Evolutionary conservation across 2,329 filamentous ascomycete genomes (phyloP), one percentile per base, ranked within the genome.

Genomic region (Talaromyces albobiverticillius): DNA sequence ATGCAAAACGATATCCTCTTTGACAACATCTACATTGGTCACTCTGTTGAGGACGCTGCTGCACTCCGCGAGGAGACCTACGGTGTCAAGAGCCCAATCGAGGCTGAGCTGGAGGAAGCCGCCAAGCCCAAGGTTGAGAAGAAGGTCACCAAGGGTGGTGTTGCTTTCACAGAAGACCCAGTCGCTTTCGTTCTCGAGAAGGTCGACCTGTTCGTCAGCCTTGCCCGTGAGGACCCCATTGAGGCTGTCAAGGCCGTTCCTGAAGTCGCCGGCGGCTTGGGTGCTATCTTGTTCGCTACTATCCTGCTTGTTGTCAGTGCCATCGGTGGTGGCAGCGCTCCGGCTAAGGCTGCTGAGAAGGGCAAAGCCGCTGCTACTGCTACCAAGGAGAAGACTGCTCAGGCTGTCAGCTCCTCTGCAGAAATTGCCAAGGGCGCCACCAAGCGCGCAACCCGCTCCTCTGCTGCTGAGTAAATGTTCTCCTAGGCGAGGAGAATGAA

Each of bases 1-100:
- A 99, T 99, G 94, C 93, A 96, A 79, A 95, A 86, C 74, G 89
- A 96, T 71, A 97, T 99, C 66, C 87, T 96, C 67, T 97, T 99
- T 68, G 90, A 97, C 85, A 99, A 99, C 86, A 95, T 99, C 82
- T 99, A 97, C 84, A 91, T 99, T 72, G 94, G 94, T 60, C 94
- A 99, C 85, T 97, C 93, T 18, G 74, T 94, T 64, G 90, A 90
- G 70, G 94, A 99, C 64, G 94, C 94, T 59, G 85, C 88, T 75
- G 88, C 92, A 79, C 81, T 99, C 69, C 88, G 90, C 66, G 82
- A 88, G 61, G 90, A 96, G 82, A 90, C 90, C 53, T 99, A 92
- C 74, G 87, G 90, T 69, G 77, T 90, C 77, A 99, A 99, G 89
- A 82, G 86, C 72, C 80, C 85, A 53, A 78, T 89, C 49, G 94